phyloP scores from a whole-genome alignment of 2,329 filamentous ascomycete species.

The Pestalotiopsis sp. region DNA sequence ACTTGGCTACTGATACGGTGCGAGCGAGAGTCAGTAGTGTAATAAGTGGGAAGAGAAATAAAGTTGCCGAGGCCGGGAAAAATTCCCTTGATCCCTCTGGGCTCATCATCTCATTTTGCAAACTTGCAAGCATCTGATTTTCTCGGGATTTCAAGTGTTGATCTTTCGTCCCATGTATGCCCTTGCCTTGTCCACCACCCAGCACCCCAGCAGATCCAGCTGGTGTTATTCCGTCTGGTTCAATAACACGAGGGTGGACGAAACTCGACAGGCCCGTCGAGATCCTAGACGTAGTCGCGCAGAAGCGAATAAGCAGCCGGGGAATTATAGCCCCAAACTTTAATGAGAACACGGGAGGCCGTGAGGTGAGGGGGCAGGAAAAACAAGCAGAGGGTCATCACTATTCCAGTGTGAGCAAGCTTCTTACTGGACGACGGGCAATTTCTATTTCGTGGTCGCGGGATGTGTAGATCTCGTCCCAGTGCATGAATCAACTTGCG shows the following conservation, averaged over 20 bases:
- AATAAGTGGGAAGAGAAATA: no score
- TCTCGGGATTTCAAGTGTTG: neutral
- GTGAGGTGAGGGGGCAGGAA: neutral
- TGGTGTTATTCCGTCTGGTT: neutral
- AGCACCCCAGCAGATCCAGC: neutral
- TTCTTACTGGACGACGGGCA: neutral
- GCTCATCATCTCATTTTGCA: neutral
- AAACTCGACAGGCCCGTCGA: neutral
- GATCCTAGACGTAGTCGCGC: neutral
- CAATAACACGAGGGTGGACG: neutral
- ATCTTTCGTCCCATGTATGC: constrained; percentile 5
- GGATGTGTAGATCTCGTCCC: neutral
- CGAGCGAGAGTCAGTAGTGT: no score
- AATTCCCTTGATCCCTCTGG: neutral
- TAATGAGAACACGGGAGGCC: neutral
- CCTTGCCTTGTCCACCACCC: neutral
- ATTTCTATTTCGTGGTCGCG: neutral
- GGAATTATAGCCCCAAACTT: neutral
- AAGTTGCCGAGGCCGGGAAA: neutral
- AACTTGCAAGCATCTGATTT: neutral
- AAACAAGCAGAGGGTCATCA: neutral
- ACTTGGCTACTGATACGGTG: neutral
- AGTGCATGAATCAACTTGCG: constrained; percentile 13
- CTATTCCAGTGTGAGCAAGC: neutral
- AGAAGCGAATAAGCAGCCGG: constrained; percentile 1